Base-by-base conservation (phyloP, 306 rosid species). In the Vigna nakashimae region DNA sequence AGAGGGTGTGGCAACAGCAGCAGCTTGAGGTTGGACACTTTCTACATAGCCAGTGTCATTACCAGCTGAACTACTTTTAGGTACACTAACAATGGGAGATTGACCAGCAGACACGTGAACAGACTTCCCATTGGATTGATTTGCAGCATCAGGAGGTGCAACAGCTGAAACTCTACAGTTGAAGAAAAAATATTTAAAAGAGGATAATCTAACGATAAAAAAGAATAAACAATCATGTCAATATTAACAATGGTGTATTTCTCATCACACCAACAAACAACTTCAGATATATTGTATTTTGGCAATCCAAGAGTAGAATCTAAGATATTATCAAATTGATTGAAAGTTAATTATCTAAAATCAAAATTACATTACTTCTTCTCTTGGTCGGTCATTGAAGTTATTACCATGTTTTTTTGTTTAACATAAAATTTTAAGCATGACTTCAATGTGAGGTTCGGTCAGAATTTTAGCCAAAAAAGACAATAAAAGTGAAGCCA, bases 51-150 rank as follows among this genome's bases (percentile, higher is more conserved):
- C 73, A 65, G 20, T 58, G 42, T 75, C 80, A 66, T 79, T 82
- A 45, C 58, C 65, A 70, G 72, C 80, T 15, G 85, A 75, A 70
- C 73, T 66, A 71, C 79, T 84, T 74, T 83, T 75, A 22, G 77
- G 59, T 13, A 77, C 82, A 66, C 82, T 70, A 50, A 56, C 79
- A 22, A 18, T 20, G 43, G 84, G 71, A 75, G 84, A 67, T 57
- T 83, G 88, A 45, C 79, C 66, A 58, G 79, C 73, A 60, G 63
- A 30, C 76, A 20, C 85, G 34, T 82, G 84, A 79, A 58, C 36
- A 43, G 84, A 64, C 74, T 50, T 87, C 79, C 85, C 97, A 86
- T 86, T 87, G 65, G 92, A 75, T 71, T 86, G 79, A 80, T 72
- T 87, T 67, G 75, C 77, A 48, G 81, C 60, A 73, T 84, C 88